Evolutionary conservation across 2,329 filamentous ascomycete genomes (phyloP).

Genomic region (Neofusicoccum umdonicola): DNA sequence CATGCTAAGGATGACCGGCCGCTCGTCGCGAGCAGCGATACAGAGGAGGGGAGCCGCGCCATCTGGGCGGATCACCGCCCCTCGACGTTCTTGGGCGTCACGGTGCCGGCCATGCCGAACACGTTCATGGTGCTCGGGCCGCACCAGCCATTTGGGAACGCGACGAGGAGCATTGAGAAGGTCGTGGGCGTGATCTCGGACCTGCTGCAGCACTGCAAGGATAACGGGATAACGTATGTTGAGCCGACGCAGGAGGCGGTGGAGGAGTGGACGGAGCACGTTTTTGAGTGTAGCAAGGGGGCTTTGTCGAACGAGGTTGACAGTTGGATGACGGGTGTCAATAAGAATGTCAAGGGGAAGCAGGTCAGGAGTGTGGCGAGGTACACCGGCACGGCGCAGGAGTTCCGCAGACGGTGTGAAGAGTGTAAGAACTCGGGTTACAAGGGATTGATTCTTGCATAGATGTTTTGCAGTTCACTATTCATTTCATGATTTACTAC

Average conservation of each 20-base stretch:
- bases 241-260: conserved; percentile 43
- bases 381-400: conserved; percentile 47
- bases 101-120: conserved; percentile 30
- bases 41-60: conserved; percentile 12
- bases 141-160: conserved; percentile 47
- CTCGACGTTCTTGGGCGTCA: conserved; percentile 29
- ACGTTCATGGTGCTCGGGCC: conserved; percentile 44
- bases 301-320: conserved; percentile 50
- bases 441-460: conserved; percentile 23
- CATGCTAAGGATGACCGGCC: conserved; percentile 25
- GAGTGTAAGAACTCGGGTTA: conserved; percentile 27
- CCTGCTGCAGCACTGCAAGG: conserved; percentile 33
- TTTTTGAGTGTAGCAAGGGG: conserved; percentile 46
- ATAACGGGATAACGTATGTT: conserved; percentile 35
- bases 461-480: background rate
- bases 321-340: conserved; percentile 57
- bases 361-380: conserved; percentile 46
- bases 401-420: conserved; percentile 39
- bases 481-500: no score
- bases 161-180: conserved; percentile 44
- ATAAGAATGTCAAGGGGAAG: conserved; percentile 50
- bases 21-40: conserved; percentile 24
- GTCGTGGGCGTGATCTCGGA: conserved; percentile 41
- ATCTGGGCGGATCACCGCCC: conserved; percentile 26
- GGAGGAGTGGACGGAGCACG: conserved; percentile 49